Evolutionary conservation across 768 basidiomycete species (phyloP).

Genomic region (Boletus huronensis): DNA sequence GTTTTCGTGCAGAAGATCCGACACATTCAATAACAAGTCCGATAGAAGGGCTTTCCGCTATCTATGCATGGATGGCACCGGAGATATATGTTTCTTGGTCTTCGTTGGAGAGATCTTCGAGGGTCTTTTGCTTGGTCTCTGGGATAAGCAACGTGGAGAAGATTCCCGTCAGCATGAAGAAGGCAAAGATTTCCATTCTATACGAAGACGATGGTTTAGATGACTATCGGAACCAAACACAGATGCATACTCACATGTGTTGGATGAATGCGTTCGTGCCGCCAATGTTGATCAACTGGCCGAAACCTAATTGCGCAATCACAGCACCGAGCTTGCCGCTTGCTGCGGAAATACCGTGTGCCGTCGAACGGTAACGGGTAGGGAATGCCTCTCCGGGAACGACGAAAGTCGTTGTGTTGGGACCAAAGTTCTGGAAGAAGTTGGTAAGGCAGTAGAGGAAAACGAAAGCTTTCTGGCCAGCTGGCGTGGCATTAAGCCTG

Average conservation of each 20-base stretch:
- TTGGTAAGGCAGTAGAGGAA: conserved; percentile 85
- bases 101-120: conserved; percentile 77
- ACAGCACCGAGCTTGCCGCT: conserved; percentile 83
- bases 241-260: conserved; percentile 56
- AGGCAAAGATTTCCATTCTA: conserved; percentile 75
- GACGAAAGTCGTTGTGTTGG: conserved; percentile 77
- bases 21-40: background rate
- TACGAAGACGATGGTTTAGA: conserved; percentile 1
- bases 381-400: conserved; percentile 84
- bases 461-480: conserved; percentile 58
- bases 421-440: conserved; percentile 90
- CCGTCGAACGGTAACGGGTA: conserved; percentile 83
- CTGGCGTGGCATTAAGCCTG: conserved; percentile 43
- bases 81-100: conserved; percentile 58
- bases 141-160: conserved; percentile 77
- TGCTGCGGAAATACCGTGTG: conserved; percentile 81
- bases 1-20: background rate
- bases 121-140: conserved; percentile 64
- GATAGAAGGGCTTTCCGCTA: background rate
- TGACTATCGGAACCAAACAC: background rate
- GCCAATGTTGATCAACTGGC: conserved; percentile 62
- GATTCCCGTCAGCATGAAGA: conserved; percentile 85
- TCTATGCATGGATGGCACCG: conserved; percentile 16
- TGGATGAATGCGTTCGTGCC: conserved; percentile 58
- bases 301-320: conserved; percentile 75